Evolutionary conservation across 768 basidiomycete species (phyloP).

Genomic region (Calocybe indica): DNA sequence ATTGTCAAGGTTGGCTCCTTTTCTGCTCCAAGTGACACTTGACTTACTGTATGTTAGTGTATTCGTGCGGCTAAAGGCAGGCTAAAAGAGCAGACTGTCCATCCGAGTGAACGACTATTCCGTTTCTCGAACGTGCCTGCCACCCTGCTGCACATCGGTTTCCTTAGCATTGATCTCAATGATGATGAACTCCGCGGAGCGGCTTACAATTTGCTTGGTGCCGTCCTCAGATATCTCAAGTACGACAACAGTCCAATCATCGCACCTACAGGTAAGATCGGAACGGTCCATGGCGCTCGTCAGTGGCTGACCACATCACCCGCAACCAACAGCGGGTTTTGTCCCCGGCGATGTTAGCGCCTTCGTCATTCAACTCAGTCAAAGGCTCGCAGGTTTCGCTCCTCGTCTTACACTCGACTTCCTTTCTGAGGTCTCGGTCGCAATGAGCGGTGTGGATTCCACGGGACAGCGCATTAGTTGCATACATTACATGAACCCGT

Average conservation of each 20-base stretch:
- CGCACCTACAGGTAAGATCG: slow-evolving; percentile 55
- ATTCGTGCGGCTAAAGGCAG: slow-evolving; percentile 74
- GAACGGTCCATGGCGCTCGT: too few relatives aligned
- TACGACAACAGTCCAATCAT: slow-evolving; percentile 70
- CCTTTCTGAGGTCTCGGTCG: slow-evolving; percentile 73
- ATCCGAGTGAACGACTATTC: slow-evolving; percentile 59
- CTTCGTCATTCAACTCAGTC: slow-evolving; percentile 64
- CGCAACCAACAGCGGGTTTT: slow-evolving; percentile 46
- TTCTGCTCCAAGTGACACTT: neutral
- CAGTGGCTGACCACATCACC: too few relatives aligned
- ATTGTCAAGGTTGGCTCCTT: slow-evolving; percentile 60
- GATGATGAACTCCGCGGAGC: slow-evolving; percentile 76
- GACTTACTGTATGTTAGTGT: slow-evolving; percentile 32
- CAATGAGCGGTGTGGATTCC: slow-evolving; percentile 49
- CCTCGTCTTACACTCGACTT: slow-evolving; percentile 87
- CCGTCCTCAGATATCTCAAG: slow-evolving; percentile 72
- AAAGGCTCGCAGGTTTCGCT: slow-evolving; percentile 62
- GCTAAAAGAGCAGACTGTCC: slow-evolving; percentile 47
- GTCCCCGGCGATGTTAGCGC: slow-evolving; percentile 61
- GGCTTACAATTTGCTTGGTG: slow-evolving; percentile 73
- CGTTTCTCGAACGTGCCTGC: slow-evolving; percentile 83
- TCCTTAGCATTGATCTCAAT: slow-evolving; percentile 68
- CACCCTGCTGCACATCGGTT: slow-evolving; percentile 79
- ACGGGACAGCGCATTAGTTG: slow-evolving; percentile 60
- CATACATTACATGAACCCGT: slow-evolving; percentile 80